Percentiles rank a stretch among this genome's conserved stretches.
These are phyloP conservation scores for Flaveria ramosissima DNA, from an alignment of 129 eudicot species.

Conservation along the genomic window DNA sequence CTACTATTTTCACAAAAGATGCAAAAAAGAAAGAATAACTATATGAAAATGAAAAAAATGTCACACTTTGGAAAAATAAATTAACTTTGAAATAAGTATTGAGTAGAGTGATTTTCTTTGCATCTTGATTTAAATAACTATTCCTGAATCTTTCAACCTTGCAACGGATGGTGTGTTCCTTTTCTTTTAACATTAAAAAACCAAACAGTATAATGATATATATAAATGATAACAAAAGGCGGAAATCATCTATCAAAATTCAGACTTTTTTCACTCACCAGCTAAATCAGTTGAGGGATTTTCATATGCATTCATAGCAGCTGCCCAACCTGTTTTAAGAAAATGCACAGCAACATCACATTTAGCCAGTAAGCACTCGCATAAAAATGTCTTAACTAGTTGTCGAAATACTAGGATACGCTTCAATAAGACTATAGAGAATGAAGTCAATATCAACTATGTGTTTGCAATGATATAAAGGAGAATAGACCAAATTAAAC, in stretches of 20 bases:
- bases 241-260: background rate
- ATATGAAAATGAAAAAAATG: too few relatives aligned
- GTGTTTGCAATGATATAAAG: background rate
- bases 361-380: background rate
- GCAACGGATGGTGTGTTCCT: background rate
- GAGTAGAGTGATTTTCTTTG: too few relatives aligned
- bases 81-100: too few relatives aligned
- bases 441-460: background rate
- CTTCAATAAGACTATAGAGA: conserved; percentile 1
- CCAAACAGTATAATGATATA: background rate
- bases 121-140: too few relatives aligned
- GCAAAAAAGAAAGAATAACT: too few relatives aligned
- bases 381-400: background rate
- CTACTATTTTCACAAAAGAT: too few relatives aligned
- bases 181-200: background rate
- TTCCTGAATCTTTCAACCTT: background rate
- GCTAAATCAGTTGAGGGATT: conserved; percentile 71
- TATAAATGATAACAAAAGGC: conserved; percentile 2
- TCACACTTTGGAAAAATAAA: too few relatives aligned
- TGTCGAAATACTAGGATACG: background rate
- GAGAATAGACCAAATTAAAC: background rate
- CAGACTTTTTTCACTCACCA: conserved; percentile 52
- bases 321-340: conserved; percentile 72
- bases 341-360: conserved; percentile 4
- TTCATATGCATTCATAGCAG: conserved; percentile 73